Base-by-base conservation (phyloP, 306 rosid species). In the Rubus parviflorus region DNA sequence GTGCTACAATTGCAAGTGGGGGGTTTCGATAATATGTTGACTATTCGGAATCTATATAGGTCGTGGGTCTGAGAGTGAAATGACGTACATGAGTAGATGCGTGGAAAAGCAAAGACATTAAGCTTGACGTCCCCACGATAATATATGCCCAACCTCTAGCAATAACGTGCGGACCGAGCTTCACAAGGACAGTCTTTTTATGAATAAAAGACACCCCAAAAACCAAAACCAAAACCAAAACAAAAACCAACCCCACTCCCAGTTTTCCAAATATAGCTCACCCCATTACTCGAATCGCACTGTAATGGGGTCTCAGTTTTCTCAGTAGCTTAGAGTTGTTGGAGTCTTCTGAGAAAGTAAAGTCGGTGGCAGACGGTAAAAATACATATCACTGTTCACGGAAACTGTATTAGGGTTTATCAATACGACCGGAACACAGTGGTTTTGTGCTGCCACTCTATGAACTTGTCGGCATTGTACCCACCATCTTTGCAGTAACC, bases 391-490 rank as follows among this genome's bases (percentile, higher is more conserved):
- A 0, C 37, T 7, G 7, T 2, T 64, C 35, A 7, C 14, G 25
- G 5, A 38, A 15, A 64, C 69, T 63, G 70, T 38, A 17, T 17
- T 38, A 65, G 46, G 70, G 20, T 62, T 35, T 35, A 62, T 16
- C 68, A 38, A 12, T 30, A 46, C 66, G 47, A 61, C 20, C 47
- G 25, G 37, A 48, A 35, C 78, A 74, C 47, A 74, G 70, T 45
- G 22, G 47, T 35, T 19, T 37, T 46, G 58, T 40, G 48, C 70
- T 65, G 57, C 70, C 17, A 19, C 30, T 40, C 78, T 60, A 61
- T 3, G 12, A 74, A 45, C 16, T 30, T 61, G 70, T 74, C 78
- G 70, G 78, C 45, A 74, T 74, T 61, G 60, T 61, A 74, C 70
- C 78, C 35, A 30, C 70, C 78, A 61, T 53, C 35, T 61, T 1